Evolutionary conservation across 2,329 filamentous ascomycete genomes (phyloP).

Genomic region (Colletotrichum tanaceti): DNA sequence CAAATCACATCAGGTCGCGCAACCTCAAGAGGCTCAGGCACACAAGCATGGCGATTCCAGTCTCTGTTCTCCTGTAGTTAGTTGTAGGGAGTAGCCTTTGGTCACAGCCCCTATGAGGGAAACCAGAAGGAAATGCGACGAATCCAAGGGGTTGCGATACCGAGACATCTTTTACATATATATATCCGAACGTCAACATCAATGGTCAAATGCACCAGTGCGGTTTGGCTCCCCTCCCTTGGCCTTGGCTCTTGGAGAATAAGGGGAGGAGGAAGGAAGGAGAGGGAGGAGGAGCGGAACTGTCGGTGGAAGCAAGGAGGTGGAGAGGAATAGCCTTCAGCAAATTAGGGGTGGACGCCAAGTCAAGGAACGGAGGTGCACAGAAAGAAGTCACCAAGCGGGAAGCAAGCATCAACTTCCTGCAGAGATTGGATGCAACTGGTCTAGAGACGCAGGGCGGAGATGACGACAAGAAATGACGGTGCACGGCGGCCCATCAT

Average conservation of each 20-base stretch:
- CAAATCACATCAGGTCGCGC: too few species aligned
- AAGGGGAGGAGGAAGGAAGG: conserved; percentile 18
- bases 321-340: not conserved
- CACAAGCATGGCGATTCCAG: conserved; percentile 6
- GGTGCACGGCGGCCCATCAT: conserved; percentile 12
- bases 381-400: not conserved
- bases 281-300: conserved; percentile 34
- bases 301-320: conserved; percentile 28
- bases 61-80: not conserved
- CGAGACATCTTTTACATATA: conserved; percentile 9
- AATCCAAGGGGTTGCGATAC: conserved; percentile 26
- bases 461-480: conserved; percentile 14
- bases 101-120: conserved; percentile 4
- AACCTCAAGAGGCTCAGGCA: too few species aligned
- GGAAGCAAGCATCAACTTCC: not conserved
- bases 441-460: conserved; percentile 19
- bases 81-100: not conserved
- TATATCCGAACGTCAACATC: too few species aligned
- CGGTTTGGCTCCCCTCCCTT: conserved; percentile 37
- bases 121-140: conserved; percentile 5
- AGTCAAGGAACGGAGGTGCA: not conserved
- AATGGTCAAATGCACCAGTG: not conserved
- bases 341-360: conserved; percentile 18
- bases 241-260: conserved; percentile 27
- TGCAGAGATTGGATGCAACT: conserved; percentile 9